Evolutionary conservation across 2,329 filamentous ascomycete species (phyloP), one percentile per base, ranked within the genome.

Genomic region (Talaromyces sp.): DNA sequence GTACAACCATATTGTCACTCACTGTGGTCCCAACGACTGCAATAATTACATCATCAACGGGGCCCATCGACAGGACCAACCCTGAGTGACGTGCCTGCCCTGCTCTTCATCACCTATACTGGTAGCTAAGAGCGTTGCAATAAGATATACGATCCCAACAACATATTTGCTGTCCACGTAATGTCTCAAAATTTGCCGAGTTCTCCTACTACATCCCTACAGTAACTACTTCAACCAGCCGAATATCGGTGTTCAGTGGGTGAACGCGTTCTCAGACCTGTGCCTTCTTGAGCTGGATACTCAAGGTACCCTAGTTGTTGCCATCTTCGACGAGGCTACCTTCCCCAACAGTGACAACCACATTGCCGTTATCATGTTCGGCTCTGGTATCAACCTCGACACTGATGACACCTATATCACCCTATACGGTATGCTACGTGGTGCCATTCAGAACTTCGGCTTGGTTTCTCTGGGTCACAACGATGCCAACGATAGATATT

Each of bases 301-400:
- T 10, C 64, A 65, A 53, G 64, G 63, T 41, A 64, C 64, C n/a
- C 55, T 65, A 13, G 63, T 65, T 6, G 60, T 65, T 9, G 63
- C 63, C 10, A 64, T 59, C 14, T 64, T 62, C 17, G 64, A 65
- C 56, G 64, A 65, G 43, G 64, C 64, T 21, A 65, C 64, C n/a
- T 19, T 4, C 17, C 63, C 62, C 21, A 64, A 64, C 57, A 64
- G 64, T 24, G 38, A 64, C 32, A 64, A 64, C 24, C 52, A 58
- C 35, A 62, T 64, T 19, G 62, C 32, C 7, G 64, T 62, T 13
- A 60, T 64, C 14, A 50, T 64, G 5, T 64, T 64, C 19, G 63
- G 63, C 17, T 41, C 59, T 8, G 62, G 62, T 19, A 29, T 63
- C 6, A 62, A 56, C n/a, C 56, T 59, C 21, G 35, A 59, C 19